Percentiles rank a stretch among this genome's conserved stretches.
Evolutionary conservation across 345 rosid species (phyloP).

Genomic region (Populus nigra): DNA sequence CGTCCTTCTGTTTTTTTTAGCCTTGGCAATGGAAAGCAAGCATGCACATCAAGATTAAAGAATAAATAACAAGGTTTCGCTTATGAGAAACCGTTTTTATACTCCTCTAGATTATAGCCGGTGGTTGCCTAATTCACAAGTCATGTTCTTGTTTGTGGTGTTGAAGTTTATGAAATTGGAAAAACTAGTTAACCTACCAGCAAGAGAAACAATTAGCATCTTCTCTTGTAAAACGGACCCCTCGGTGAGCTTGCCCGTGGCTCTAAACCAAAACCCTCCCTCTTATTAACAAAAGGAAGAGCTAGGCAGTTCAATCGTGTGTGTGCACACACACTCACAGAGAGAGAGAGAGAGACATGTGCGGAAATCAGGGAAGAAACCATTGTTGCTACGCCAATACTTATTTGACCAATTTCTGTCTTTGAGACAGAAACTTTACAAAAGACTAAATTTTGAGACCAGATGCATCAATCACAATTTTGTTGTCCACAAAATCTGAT

Average conservation of each 20-base stretch:
- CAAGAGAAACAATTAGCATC: not conserved
- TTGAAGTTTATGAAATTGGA: not conserved
- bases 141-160: not conserved
- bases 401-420: not conserved
- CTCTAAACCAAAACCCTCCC: not conserved
- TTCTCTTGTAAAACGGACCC: not conserved
- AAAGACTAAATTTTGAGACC: not conserved
- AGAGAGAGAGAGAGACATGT: too few species aligned
- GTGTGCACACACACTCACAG: too few species aligned
- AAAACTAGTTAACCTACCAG: not conserved
- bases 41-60: not conserved
- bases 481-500: not conserved
- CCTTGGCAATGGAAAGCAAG: slow-evolving; percentile 2
- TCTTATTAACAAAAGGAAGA: too few species aligned
- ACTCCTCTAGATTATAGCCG: not conserved
- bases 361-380: not conserved
- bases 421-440: not conserved
- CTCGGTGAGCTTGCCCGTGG: not conserved
- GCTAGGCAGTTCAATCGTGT: not conserved
- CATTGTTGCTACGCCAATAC: not conserved
- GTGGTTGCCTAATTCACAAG: not conserved
- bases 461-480: not conserved
- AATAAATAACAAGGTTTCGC: not conserved
- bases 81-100: not conserved
- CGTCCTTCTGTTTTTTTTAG: not conserved